Evolutionary conservation across 2,329 filamentous ascomycete species (phyloP).

Genomic region (Apiospora koreana): DNA sequence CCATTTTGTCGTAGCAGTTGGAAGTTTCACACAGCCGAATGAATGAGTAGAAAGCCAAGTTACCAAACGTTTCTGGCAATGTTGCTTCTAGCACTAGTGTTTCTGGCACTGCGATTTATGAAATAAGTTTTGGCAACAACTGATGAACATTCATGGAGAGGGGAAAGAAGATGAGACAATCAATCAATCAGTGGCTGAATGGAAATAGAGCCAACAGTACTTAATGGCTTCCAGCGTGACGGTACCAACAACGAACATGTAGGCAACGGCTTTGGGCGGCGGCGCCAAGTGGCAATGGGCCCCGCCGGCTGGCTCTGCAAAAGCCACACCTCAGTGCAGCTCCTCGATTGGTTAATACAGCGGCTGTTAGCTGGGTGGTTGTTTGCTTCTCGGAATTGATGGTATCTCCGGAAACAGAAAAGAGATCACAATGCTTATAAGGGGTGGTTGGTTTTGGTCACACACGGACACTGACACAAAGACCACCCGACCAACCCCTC

Average conservation of each 20-base stretch:
- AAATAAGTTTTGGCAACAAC: too few relatives aligned
- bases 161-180: background rate
- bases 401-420: too few relatives aligned
- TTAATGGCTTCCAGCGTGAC: background rate
- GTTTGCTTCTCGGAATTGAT: background rate
- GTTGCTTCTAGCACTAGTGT: too few relatives aligned
- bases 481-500: background rate
- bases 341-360: background rate
- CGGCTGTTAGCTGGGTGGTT: background rate
- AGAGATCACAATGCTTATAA: background rate
- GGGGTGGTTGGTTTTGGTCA: background rate
- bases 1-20: constrained; percentile 16
- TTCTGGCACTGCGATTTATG: background rate
- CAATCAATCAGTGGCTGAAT: too few relatives aligned
- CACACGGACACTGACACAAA: background rate
- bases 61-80: background rate
- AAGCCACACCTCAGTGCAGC: background rate
- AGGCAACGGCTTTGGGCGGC: background rate
- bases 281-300: background rate
- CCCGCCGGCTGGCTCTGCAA: background rate
- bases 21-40: background rate
- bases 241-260: background rate
- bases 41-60: background rate
- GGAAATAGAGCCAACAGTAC: too few relatives aligned
- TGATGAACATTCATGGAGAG: background rate